Conservation (phyloP, 2,329 filamentous ascomycete species). For the Monosporascus sp. region DNA sequence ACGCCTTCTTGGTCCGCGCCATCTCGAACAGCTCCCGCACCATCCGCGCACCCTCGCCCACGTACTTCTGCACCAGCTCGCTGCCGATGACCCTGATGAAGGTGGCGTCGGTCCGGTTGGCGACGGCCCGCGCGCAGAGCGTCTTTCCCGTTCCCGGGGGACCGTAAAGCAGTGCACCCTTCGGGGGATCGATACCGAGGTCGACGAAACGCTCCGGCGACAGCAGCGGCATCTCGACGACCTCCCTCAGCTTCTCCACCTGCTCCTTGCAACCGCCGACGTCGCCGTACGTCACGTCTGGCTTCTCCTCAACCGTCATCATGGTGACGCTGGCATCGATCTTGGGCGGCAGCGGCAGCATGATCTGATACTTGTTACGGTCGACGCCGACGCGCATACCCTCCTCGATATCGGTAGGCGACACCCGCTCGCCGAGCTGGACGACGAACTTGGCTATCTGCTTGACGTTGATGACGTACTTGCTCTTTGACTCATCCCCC, state of each 20-base stretch:
- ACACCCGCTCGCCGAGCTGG: constrained; percentile 92
- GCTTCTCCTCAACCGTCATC: constrained; percentile 99
- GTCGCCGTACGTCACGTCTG: constrained; percentile 97
- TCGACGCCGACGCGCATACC: constrained; percentile 99
- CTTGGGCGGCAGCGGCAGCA: constrained; percentile 92
- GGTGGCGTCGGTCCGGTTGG: constrained; percentile 95
- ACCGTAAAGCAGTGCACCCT: constrained; percentile 93
- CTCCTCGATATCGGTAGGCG: constrained; percentile 97
- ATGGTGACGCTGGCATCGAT: constrained; percentile 99
- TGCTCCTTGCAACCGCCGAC: constrained; percentile 99
- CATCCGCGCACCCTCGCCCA: constrained; percentile 97
- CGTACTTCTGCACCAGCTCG: constrained; percentile 97
- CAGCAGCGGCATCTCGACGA: constrained; percentile 95
- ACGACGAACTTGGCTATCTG: constrained; percentile 99
- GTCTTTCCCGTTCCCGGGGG: constrained; percentile 99
- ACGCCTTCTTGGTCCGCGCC: constrained; percentile 98
- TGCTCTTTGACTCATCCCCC: constrained; percentile 85
- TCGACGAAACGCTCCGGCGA: constrained; percentile 97
- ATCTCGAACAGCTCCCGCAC: constrained; percentile 98
- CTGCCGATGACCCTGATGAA: constrained; percentile 98
- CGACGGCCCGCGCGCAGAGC: constrained; percentile 91
- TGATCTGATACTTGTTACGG: constrained; percentile 98
- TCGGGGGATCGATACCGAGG: constrained; percentile 97
- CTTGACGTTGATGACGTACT: constrained; percentile 99
- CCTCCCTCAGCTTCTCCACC: constrained; percentile 97